Base-by-base conservation (phyloP, 75 land plant species). In the Chamaecyparis obtusa region DNA sequence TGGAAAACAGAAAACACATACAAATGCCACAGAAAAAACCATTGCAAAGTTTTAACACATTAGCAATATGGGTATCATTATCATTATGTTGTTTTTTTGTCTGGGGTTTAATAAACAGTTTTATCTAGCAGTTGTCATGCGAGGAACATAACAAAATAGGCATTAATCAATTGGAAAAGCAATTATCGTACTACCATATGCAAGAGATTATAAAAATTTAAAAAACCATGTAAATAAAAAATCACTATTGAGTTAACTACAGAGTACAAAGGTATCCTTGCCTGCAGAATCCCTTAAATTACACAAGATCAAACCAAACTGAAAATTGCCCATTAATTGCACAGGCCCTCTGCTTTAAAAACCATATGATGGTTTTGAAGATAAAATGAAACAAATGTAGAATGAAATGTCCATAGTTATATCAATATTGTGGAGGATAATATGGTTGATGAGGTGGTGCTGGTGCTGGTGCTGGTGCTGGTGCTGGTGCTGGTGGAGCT, bases 341-440 rank as follows among this genome's bases (percentile, higher is more conserved):
- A 80, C 46, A 41, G 37, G 36, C 27, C 46, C 16, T 41, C 27
- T 78, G 43, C 19, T 41, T 37, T 9, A 41, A 44, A 44, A 77
- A 77, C 17, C n/a, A 24, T 8, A 24, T 64, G n/a, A 64, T 27
- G 69, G 46, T 11, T 13, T 44, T 44, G 5, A 44, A 81, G 44
- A n/a, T 81, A 27, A 44, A 21, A 81, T 44, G 46, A 81, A 81
- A 7, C 5, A 81, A 81, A 81, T 74, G 33, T 74, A 33, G 36
- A 10, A 74, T 33, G 8, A 32, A 81, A 46, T 3, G 10, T 27
- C 7, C 11, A 44, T 3, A 46, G 13, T 21, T 46, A 21, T 11
- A 14, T 81, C 27, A 84, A 84, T 33, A 51, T 43, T 84, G 71
- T 3, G 85, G 71, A 16, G 41, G 85, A 84, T 84, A 84, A 64